Base-by-base conservation (phyloP, 352 stramenopile species). In the Phytopythium litorale region DNA sequence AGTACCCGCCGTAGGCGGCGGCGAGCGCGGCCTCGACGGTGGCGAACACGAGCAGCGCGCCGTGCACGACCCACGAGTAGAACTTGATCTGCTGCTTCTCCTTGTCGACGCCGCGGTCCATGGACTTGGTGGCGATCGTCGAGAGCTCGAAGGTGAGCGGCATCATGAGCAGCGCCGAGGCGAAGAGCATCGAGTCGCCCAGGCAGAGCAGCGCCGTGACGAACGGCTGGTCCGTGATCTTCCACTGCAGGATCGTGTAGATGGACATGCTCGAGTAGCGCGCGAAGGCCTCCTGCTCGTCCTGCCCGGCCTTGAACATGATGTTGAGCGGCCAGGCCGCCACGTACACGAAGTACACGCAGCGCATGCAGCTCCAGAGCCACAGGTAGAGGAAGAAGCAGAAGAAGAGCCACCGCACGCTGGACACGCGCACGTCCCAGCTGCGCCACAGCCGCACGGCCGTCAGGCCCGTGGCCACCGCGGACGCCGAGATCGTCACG, bases 401-500 rank as follows among this genome's bases (percentile, higher is more conserved):
- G 57, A 79, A 81, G 59, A 88, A 88, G 51, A 88, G 69, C 76
- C 76, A 88, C 13, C 79, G 76, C 16, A 88, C 78, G 23, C 76
- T 81, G 11, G 75, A 81, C 16, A 79, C 70, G 21, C 74, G 69
- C 28, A 87, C 62, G 60, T 84, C 75, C 74, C 74, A 84, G 58
- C 66, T 66, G 38, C 66, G 68, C 16, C 67, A 70, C 25, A 84
- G 71, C 46, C 67, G 73, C 58, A 80, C 61, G 52, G 72, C 73
- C 19, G 73, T 80, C 60, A 76, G 70, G 13, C 71, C 71, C 16
- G 76, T 78, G 37, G 76, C 63, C 15, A 73, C 53, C 50, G 65
- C 75, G 37, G 75, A 84, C 42, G 74, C 50, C 49, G 59, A 63
- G 66, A 80, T 77, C 49, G 21, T 64, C 61, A 40, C 55, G 30